These are phyloP conservation scores for Globisporangium polare DNA, from an alignment of 352 stramenopile species.

Conservation along the genomic window DNA sequence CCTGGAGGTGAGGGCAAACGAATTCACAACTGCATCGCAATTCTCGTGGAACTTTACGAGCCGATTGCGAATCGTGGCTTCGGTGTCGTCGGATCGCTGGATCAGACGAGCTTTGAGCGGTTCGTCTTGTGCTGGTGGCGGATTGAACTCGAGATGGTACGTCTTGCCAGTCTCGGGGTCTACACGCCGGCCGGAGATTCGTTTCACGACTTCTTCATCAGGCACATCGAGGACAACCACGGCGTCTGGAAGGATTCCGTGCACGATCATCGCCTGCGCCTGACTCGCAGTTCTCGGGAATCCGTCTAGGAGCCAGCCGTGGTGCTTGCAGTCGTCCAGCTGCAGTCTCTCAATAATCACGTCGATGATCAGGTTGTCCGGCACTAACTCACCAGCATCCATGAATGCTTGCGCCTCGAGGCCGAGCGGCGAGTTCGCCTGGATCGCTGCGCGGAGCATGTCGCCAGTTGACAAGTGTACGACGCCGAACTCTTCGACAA, in stretches of 20 bases:
- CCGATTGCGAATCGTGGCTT: constrained; percentile 88
- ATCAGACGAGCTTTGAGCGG: constrained; percentile 61
- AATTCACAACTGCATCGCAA: constrained; percentile 42
- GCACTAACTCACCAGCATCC: constrained; percentile 42
- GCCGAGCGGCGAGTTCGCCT: constrained; percentile 30
- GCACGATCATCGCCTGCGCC: constrained; percentile 72
- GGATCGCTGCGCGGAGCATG: constrained; percentile 85
- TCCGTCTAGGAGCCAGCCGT: constrained; percentile 92
- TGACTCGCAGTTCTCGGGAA: constrained; percentile 87
- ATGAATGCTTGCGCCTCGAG: constrained; percentile 38
- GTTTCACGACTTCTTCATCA: constrained; percentile 93
- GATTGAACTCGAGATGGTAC: constrained; percentile 97
- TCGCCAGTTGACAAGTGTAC: constrained; percentile 90
- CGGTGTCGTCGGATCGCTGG: constrained; percentile 92
- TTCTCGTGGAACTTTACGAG: constrained; percentile 87
- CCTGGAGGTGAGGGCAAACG: constrained; percentile 29
- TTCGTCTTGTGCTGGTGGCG: constrained; percentile 73
- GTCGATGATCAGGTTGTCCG: constrained; percentile 45
- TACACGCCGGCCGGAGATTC: constrained; percentile 94
- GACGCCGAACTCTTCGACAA: constrained; percentile 82
- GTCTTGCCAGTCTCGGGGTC: constrained; percentile 92
- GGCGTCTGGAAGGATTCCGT: constrained; percentile 84
- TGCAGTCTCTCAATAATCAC: constrained; percentile 70
- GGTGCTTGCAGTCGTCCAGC: constrained; percentile 66
- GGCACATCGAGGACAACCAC: constrained; percentile 94